Evolutionary conservation across 768 basidiomycete genomes (phyloP), one percentile per base, ranked within the genome.

Genomic region (Phlebiopsis gigantea): DNA sequence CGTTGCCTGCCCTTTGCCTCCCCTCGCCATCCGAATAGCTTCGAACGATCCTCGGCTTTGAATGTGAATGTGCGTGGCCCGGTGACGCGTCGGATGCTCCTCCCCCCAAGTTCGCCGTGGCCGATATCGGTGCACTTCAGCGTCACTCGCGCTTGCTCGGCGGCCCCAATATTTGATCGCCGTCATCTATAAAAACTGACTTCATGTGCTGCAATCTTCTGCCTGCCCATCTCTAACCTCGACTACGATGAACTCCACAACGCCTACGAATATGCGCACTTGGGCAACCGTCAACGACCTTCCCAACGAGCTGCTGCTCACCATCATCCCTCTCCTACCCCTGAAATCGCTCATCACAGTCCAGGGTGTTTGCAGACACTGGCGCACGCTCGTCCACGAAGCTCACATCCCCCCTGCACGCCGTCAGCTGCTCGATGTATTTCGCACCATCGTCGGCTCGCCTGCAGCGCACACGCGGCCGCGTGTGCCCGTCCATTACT

Each of bases 231-330:
- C 10, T 46, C 5, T 19, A 4, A 19, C 46, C 46, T 26, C 6
- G 19, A 48, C 28, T 14, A 14, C 30, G 47, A 14, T 15, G 10
- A 29, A 7, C 47, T 29, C 5, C 28, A 30, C 26, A n/a, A 9
- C 5, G 19, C 21, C 5, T 2, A 45, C 17, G 10, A 19, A 12
- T 10, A 45, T 19, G 44, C 3, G 19, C 24, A 10, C 19, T 19
- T 29, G 28, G 46, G 44, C 58, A n/a, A 10, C 3, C 28, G 25
- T 53, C 24, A 52, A 28, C 19, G 61, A 61, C 49, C 42, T 61
- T 2, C 61, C 61, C 48, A 61, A 58, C 44, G 58, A 68, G 44
- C 49, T 67, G n/a, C 50, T 68, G n/a, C 63, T 65, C 58, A 51
- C 53, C 42, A 57, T 68, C 22, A 64, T 65, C 57, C 56, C 63